Conservation (phyloP, 2,329 filamentous ascomycete genomes). For the Tolypocladium inflatum region DNA sequence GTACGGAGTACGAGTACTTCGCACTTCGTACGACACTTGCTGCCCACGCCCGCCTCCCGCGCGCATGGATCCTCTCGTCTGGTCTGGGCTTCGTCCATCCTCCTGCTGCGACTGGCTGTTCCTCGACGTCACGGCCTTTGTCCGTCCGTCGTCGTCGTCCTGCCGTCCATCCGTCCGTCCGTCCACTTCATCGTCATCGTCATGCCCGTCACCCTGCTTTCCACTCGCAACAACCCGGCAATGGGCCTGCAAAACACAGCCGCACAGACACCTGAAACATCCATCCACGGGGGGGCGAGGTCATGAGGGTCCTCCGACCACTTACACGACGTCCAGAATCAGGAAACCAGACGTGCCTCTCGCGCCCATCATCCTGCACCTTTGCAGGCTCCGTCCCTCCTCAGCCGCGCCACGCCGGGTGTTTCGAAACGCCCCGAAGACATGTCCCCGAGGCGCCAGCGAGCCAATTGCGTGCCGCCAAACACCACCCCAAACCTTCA, state of each 20-base stretch:
- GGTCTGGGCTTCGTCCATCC: background rate
- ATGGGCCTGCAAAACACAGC: background rate
- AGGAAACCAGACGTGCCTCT: background rate
- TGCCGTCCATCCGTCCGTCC: background rate
- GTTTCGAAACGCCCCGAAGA: background rate
- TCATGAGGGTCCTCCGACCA: background rate
- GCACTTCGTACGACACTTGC: too few species aligned
- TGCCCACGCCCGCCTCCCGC: background rate
- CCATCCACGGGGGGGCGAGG: background rate
- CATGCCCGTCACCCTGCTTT: background rate
- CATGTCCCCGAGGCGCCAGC: background rate
- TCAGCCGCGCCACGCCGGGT: background rate
- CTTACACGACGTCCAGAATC: background rate
- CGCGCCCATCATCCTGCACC: background rate
- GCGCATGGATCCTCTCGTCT: background rate
- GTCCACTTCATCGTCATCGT: background rate
- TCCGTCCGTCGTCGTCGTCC: background rate
- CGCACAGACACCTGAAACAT: constrained; percentile 1
- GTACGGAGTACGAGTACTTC: too few species aligned
- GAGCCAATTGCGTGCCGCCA: background rate
- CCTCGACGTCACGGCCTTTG: background rate
- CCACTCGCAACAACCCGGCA: background rate
- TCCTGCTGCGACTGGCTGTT: background rate
- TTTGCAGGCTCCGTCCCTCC: background rate
- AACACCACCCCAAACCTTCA: background rate